Evolutionary conservation across 768 basidiomycete genomes (phyloP).

Genomic region (Russula ochroleuca): DNA sequence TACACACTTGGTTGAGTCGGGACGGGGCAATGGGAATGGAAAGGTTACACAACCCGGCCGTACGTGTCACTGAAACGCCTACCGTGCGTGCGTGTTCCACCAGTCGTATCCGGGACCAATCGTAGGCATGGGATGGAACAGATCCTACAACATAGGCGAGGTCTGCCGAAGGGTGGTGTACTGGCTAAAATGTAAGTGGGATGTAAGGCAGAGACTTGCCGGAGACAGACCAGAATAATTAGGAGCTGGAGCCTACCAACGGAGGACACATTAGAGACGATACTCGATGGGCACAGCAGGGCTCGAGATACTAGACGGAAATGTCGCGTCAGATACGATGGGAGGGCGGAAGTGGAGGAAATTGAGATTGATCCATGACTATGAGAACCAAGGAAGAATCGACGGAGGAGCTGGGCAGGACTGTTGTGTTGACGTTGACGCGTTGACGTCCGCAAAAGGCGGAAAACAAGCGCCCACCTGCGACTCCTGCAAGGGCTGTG

Average conservation of each 20-base stretch:
- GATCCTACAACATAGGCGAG: too few species aligned
- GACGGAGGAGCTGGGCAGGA: not conserved
- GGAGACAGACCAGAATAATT: too few species aligned
- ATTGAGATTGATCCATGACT: constrained; percentile 9
- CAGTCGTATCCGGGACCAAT: constrained; percentile 61
- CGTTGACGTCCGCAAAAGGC: too few species aligned
- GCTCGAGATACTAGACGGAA: constrained; percentile 1
- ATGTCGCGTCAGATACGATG: constrained; percentile 11
- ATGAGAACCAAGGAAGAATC: constrained; percentile 10
- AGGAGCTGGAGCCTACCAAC: not conserved
- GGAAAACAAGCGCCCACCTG: too few species aligned
- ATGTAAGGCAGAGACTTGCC: too few species aligned
- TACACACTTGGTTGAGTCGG: not conserved
- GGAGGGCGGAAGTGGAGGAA: too few species aligned
- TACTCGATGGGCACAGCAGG: constrained; percentile 5
- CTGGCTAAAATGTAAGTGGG: too few species aligned
- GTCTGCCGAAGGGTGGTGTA: constrained; percentile 35
- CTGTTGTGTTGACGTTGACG: too few species aligned
- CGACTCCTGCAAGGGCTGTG: too few species aligned
- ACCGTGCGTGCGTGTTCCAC: constrained; percentile 59
- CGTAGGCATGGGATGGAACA: constrained; percentile 28
- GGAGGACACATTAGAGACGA: constrained; percentile 16
- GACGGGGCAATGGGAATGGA: not conserved
- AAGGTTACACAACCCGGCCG: constrained; percentile 56
- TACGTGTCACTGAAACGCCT: constrained; percentile 78